Percentiles rank a stretch among this genome's conserved stretches.
phyloP scores from a whole-genome alignment of 805 yeast genomes.

The Kluyveromyces siamensis region DNA sequence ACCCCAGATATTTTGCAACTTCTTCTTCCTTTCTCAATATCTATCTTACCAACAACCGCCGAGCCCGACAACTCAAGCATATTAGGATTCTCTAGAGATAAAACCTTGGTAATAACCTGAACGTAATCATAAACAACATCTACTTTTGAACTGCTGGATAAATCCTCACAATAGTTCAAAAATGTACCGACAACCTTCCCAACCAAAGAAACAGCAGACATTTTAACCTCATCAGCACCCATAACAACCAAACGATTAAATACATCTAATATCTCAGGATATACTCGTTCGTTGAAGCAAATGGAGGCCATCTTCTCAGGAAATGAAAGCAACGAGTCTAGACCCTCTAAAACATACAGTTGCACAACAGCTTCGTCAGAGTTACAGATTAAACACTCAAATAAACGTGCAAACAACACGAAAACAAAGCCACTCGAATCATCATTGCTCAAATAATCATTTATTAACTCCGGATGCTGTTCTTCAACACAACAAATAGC shows the following conservation, averaged over 20 bases:
- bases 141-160: background rate
- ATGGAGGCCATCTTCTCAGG: slow-evolving; percentile 43
- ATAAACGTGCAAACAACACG: slow-evolving; percentile 73
- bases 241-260: slow-evolving; percentile 63
- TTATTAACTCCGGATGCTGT: slow-evolving; percentile 36
- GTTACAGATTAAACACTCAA: slow-evolving; percentile 55
- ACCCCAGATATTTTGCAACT: slow-evolving; percentile 4
- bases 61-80: background rate
- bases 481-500: slow-evolving; percentile 63
- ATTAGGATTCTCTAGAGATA: background rate
- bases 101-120: background rate
- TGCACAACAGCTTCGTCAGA: slow-evolving; percentile 20
- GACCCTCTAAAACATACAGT: slow-evolving; percentile 36
- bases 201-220: slow-evolving; percentile 45
- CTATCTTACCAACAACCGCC: background rate
- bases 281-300: slow-evolving; percentile 57
- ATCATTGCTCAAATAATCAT: slow-evolving; percentile 38
- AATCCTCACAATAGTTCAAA: background rate
- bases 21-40: background rate
- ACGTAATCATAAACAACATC: background rate
- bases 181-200: slow-evolving; percentile 1
- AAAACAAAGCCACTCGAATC: slow-evolving; percentile 63
- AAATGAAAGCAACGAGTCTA: slow-evolving; percentile 48
- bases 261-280: slow-evolving; percentile 66
- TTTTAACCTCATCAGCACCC: slow-evolving; percentile 42